Evolutionary conservation across 768 basidiomycete species (phyloP), one percentile per base, ranked within the genome.

Genomic region (Fomitopsis serialis): DNA sequence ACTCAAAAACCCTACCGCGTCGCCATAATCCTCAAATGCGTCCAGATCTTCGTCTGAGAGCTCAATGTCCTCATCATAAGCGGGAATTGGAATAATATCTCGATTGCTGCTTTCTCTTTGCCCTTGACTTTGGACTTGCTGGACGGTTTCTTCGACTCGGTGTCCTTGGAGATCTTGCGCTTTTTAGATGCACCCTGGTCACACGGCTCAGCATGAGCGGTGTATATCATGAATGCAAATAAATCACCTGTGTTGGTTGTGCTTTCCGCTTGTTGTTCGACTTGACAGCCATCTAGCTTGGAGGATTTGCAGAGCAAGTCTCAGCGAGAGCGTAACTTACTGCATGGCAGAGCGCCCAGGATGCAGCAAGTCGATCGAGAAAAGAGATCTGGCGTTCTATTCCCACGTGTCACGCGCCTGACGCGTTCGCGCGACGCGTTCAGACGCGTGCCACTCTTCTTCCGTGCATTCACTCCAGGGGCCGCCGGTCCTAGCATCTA

Each of bases 21-120:
- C 73, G 21, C 86, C 79, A 60, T 84, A 89, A 59, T 84, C 79
- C 51, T 80, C 72, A 23, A 92, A 68, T 46, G 87, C 66, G n/a
- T 78, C 80, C 32, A 84, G 70, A 55, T 87, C 89, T 54, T 85
- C 80, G 34, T 87, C 86, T n/a, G 82, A 85, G 17, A 89, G 67
- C 12, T 80, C 76, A 3, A 74, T 61, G 34, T 81, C 82, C 15
- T 79, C 78, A 17, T 77, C 77, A 21, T 64, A 50, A 22, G 34
- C 53, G 13, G 89, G 89, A 29, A 92, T 81, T 1, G 82, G 76
- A 50, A 92, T 87, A 19, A 72, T 74, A 24, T 68, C 73, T 62
- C 80, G 73, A 59, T 89, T 81, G 73, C 74, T 2, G 80, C 81
- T 50, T 78, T 84, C 54, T 82, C 79, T 60, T 85, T 87, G 43